These are phyloP conservation scores for Bidens hawaiensis DNA, from an alignment of 140 eudicot genomes.

Conservation along the genomic window DNA sequence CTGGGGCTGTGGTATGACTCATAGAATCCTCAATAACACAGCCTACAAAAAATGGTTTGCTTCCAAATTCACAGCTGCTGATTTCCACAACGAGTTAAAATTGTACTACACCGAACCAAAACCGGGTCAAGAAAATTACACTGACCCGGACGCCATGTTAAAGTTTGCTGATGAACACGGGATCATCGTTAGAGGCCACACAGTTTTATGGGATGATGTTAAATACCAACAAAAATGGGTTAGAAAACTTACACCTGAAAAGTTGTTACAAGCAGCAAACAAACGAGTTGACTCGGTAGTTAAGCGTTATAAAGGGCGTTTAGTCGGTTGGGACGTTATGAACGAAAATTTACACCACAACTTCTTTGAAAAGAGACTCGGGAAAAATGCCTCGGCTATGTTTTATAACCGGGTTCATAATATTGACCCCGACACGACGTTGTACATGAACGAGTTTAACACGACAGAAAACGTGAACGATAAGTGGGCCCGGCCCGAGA, in stretches of 20 bases:
- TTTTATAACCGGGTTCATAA: slow-evolving; percentile 24
- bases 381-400: slow-evolving; percentile 25
- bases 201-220: slow-evolving; percentile 42
- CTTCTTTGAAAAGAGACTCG: slow-evolving; percentile 36
- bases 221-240: slow-evolving; percentile 38
- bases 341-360: slow-evolving; percentile 42
- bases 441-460: slow-evolving; percentile 48
- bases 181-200: slow-evolving; percentile 48
- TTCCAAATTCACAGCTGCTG: slow-evolving; percentile 37
- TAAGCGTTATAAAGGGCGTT: slow-evolving; percentile 30
- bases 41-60: slow-evolving; percentile 47
- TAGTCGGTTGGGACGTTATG: slow-evolving; percentile 50
- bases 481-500: slow-evolving; percentile 24
- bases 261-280: slow-evolving; percentile 29
- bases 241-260: slow-evolving; percentile 11
- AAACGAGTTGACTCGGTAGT: slow-evolving; percentile 36
- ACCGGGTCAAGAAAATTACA: slow-evolving; percentile 41
- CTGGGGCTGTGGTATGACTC: slow-evolving; percentile 50
- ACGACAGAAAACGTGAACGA: slow-evolving; percentile 40
- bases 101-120: slow-evolving; percentile 36
- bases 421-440: slow-evolving; percentile 23
- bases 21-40: slow-evolving; percentile 30
- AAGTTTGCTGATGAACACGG: slow-evolving; percentile 34
- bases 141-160: slow-evolving; percentile 41
- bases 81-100: slow-evolving; percentile 44